Evolutionary conservation across 2,329 filamentous ascomycete genomes (phyloP).

Genomic region (Magnaporthiopsis incrustans): DNA sequence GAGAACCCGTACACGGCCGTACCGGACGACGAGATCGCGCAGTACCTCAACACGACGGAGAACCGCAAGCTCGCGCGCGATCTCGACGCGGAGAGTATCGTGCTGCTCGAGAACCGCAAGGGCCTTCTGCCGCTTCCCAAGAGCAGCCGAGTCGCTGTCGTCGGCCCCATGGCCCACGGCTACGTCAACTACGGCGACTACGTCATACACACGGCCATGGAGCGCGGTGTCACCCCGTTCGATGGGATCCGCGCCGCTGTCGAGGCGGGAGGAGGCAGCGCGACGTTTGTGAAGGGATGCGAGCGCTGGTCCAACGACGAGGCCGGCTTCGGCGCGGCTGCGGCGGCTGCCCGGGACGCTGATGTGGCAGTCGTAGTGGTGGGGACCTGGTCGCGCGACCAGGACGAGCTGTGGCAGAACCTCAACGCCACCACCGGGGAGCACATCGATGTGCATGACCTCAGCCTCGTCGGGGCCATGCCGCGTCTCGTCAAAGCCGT

Average conservation of each 20-base stretch:
- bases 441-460: constrained; percentile 56
- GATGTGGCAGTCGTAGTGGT: constrained; percentile 68
- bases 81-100: constrained; percentile 56
- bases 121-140: constrained; percentile 48
- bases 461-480: constrained; percentile 65
- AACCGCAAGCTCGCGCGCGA: constrained; percentile 51
- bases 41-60: constrained; percentile 54
- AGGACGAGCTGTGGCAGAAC: constrained; percentile 60
- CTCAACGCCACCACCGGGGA: constrained; percentile 70
- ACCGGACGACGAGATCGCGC: constrained; percentile 40
- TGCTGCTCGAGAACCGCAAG: constrained; percentile 52
- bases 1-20: constrained; percentile 60
- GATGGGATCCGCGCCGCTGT: constrained; percentile 55
- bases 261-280: constrained; percentile 40
- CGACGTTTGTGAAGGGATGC: constrained; percentile 62
- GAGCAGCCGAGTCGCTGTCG: constrained; percentile 61
- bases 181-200: constrained; percentile 58
- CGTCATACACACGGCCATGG: constrained; percentile 56
- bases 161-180: constrained; percentile 67
- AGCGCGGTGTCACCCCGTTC: constrained; percentile 59
- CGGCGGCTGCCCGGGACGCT: constrained; percentile 56
- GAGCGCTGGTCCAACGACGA: constrained; percentile 66
- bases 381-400: constrained; percentile 69
- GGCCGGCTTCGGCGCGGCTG: constrained; percentile 57
- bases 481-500: constrained; percentile 57